Evolutionary conservation across 495 filamentous ascomycete species (phyloP).

Genomic region (Aspergillus coremiiformis): DNA sequence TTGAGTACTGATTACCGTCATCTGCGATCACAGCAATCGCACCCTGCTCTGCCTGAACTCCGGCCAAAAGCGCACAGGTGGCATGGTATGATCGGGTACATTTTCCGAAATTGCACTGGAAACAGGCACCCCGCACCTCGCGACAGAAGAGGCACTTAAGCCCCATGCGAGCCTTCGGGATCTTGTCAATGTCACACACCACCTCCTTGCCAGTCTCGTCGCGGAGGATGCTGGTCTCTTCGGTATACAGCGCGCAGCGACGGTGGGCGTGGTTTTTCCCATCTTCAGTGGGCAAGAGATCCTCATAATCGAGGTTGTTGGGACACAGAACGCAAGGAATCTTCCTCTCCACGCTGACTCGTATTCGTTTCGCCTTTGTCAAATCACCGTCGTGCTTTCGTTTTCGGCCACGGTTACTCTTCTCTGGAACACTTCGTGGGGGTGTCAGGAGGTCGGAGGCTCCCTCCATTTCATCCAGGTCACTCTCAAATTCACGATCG

Average conservation of each 20-base stretch:
- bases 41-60: constrained; percentile 82
- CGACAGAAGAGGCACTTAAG: constrained; percentile 93
- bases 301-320: constrained; percentile 79
- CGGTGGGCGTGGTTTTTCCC: constrained; percentile 76
- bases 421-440: constrained; percentile 62
- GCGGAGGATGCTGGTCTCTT: constrained; percentile 76
- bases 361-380: constrained; percentile 66
- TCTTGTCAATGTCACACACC: constrained; percentile 67
- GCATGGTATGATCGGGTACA: constrained; percentile 92
- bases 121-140: constrained; percentile 86
- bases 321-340: constrained; percentile 93
- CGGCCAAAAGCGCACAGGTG: constrained; percentile 85
- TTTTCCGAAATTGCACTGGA: constrained; percentile 95
- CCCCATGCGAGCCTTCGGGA: constrained; percentile 80
- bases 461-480: constrained; percentile 56
- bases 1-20: constrained; percentile 83
- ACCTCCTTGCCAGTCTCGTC: constrained; percentile 63
- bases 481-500: constrained; percentile 64
- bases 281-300: constrained; percentile 79
- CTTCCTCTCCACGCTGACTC: constrained; percentile 61
- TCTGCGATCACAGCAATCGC: constrained; percentile 81
- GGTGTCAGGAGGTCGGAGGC: constrained; percentile 68
- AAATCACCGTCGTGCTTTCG: constrained; percentile 53
- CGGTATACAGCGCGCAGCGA: constrained; percentile 81
- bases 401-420: constrained; percentile 54